Base-by-base conservation (phyloP, 2,329 filamentous ascomycete species). In the Aaosphaeria pasadenensis region DNA sequence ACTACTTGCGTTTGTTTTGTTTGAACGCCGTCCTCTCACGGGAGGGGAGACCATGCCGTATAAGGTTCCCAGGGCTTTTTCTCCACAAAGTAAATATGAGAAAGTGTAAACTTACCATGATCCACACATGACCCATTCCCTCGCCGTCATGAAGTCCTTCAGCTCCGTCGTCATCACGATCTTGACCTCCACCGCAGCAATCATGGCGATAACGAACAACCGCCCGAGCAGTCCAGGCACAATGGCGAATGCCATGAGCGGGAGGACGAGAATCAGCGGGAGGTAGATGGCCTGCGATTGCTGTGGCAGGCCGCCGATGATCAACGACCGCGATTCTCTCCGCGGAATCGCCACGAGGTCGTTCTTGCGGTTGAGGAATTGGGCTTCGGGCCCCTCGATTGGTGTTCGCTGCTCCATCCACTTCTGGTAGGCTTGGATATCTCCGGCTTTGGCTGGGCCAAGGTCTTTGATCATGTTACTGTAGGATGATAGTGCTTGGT, bases 401-500 rank as follows among this genome's bases (percentile, higher is more conserved):
- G 81, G 78, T 31, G 73, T 72, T 49, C 79, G 75, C 7, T 68
- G 73, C 6, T 72, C 67, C 39, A 88, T 78, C 68, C 83, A 88
- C 5, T 68, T 57, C 39, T 77, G 78, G 58, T 84, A 85, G 1
- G 66, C 67, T 11, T 72, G 64, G 13, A 84, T 70, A 44, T 88
- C 83, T 7, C 73, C 66, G 4, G 71, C 54, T 1, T 71, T 68
- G 1, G 84, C 82, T 4, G 72, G 59, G 0, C 74, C 70, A 9
- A 84, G 71, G 13, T 71, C 70, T 53, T 79, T 80, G 0, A 77
- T 74, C 45, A 81, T 65, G 52, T 76, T 71, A 52, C 74, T 75
- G 60, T 82, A 88, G 0, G 84, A 82, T 1, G 78, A 67, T 43
- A 89, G 69, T 1, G 83, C 78, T 55, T 82, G 78, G 46, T 67